Percentiles rank a stretch among this genome's conserved stretches.
Evolutionary conservation across 805 yeast species (phyloP).

Genomic region (Blastobotrys mokoenaii): DNA sequence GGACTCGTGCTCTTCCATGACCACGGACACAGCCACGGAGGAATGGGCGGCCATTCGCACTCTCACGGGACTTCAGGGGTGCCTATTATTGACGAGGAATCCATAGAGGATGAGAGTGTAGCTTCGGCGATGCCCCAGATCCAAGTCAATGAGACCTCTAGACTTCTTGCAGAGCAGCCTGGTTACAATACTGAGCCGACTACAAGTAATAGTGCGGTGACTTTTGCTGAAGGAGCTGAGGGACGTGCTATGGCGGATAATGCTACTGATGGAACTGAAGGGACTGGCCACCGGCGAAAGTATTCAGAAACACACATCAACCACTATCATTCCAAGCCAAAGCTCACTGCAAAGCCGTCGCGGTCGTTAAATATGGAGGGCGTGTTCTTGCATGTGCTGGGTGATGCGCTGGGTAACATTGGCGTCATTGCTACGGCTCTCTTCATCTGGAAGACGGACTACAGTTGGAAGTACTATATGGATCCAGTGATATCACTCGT

Average conservation of each 20-base stretch:
- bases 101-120: background rate
- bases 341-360: constrained; percentile 16
- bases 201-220: too few relatives aligned
- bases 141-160: constrained; percentile 17
- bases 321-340: constrained; percentile 27
- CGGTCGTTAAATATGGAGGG: constrained; percentile 93
- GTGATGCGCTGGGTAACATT: constrained; percentile 91
- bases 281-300: constrained; percentile 3
- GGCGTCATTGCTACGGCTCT: constrained; percentile 89
- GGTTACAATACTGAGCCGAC: too few relatives aligned
- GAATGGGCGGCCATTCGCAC: constrained; percentile 18
- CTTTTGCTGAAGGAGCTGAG: background rate
- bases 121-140: too few relatives aligned
- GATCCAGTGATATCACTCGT: constrained; percentile 83
- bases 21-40: constrained; percentile 48
- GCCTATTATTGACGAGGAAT: constrained; percentile 27
- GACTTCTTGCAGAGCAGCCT: constrained; percentile 21
- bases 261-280: too few relatives aligned
- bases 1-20: constrained; percentile 89
- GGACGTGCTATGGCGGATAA: background rate
- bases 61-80: constrained; percentile 5
- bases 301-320: constrained; percentile 18
- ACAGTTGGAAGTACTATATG: constrained; percentile 73
- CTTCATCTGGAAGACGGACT: constrained; percentile 90
- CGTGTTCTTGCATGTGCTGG: constrained; percentile 87